Base-by-base conservation (phyloP, 257 asterid species). In the Petrea volubilis region DNA sequence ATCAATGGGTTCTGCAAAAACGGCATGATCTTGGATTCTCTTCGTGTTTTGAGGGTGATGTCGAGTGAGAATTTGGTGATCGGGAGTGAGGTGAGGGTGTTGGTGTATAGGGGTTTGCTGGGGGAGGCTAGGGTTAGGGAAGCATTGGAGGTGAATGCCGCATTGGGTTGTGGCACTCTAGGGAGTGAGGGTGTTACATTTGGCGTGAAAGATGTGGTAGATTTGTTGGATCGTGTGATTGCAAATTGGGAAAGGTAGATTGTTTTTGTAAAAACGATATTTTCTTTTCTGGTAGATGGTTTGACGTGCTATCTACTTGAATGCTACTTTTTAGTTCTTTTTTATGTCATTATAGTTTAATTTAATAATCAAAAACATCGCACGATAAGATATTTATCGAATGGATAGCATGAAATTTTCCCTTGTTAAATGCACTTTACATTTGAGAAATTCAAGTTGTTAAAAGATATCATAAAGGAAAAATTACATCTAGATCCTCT, bases 101-200 rank as follows among this genome's bases (percentile, higher is more conserved):
- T 40, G 57, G 78, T 86, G 52, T 80, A 82, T 73, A 78, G 78
- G 64, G 81, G 86, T 36, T 79, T 86, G 59, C 52, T 86, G 78
- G 84, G 86, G 79, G 89, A 86, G 74, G 89, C 92, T 55, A 84
- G 92, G 86, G 79, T 86, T 82, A 71, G 47, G 70, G 89, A 84
- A 70, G 87, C 86, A 14, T 59, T 75, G 82, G 80, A 80, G 23
- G 12, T 86, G 70, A 82, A 80, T 40, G 81, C 60, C 12, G 82
- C 69, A 57, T 76, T 86, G 78, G 74, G 55, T 11, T 33, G 60
- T 60, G 25, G 77, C 75, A 66, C 74, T 44, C 41, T 51, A 3
- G 76, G 81, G 51, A 76, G 57, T 72, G 80, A 74, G 51, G 74
- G 62, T 41, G 70, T 71, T 59, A 44, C 77, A 8, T 33, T 18